Percentiles rank a stretch among this genome's conserved stretches.
phyloP scores from a whole-genome alignment of 371 early-diverging fungal genomes.

The Umbelopsis sp. region DNA sequence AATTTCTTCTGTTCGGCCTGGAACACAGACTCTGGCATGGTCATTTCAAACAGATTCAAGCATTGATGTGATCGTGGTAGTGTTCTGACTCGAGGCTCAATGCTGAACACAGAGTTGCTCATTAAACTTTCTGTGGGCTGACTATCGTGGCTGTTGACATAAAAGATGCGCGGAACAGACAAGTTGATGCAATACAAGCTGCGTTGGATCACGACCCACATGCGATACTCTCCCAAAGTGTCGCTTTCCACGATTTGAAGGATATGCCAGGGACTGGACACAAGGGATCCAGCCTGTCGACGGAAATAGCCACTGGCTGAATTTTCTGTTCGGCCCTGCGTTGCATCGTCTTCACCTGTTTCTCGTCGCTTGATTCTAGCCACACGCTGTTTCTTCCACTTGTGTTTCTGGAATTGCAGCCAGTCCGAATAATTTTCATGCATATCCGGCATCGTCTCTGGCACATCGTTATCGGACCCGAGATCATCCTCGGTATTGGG shows the following conservation, averaged over 20 bases:
- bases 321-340: background rate
- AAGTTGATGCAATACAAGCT: conserved; percentile 73
- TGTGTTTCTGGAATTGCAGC: conserved; percentile 71
- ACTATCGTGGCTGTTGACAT: conserved; percentile 77
- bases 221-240: conserved; percentile 78
- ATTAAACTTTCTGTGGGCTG: conserved; percentile 37
- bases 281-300: conserved; percentile 59
- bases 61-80: conserved; percentile 72
- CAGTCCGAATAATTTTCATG: conserved; percentile 62
- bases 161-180: conserved; percentile 83
- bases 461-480: conserved; percentile 43
- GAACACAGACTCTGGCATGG: conserved; percentile 81
- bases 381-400: conserved; percentile 68
- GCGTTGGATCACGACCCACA: conserved; percentile 82
- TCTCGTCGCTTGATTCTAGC: conserved; percentile 52
- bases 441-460: conserved; percentile 58
- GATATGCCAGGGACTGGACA: conserved; percentile 78
- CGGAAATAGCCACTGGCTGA: conserved; percentile 51
- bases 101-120: conserved; percentile 31
- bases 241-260: conserved; percentile 86
- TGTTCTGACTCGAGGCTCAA: conserved; percentile 44
- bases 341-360: conserved; percentile 22
- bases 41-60: conserved; percentile 75
- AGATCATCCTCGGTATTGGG: conserved; percentile 18
- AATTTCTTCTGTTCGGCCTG: conserved; percentile 71